phyloP scores from a whole-genome alignment of 163 green algal genomes.

The Volvox carteri region DNA sequence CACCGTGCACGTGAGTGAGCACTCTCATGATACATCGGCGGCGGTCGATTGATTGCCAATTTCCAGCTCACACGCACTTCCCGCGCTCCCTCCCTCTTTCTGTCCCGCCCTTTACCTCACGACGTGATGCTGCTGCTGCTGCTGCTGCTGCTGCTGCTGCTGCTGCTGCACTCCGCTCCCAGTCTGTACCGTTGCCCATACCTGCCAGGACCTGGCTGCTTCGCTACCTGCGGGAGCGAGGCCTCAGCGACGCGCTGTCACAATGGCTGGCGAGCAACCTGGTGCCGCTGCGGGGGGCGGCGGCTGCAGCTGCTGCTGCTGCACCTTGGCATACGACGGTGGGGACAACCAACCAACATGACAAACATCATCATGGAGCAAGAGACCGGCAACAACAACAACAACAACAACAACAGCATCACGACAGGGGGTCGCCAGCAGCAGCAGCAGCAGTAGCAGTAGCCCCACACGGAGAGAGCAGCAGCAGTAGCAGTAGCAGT shows the following conservation, averaged over 20 bases:
- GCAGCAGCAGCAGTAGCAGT: background rate
- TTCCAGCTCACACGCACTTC: no score
- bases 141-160: background rate
- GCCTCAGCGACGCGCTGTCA: slow-evolving; percentile 49
- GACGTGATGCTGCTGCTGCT: background rate
- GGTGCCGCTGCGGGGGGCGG: background rate
- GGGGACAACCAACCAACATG: no score
- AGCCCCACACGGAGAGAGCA: background rate
- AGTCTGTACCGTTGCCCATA: slow-evolving; percentile 67
- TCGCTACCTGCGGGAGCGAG: slow-evolving; percentile 46
- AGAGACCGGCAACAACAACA: slow-evolving; percentile 24
- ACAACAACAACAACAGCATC: background rate
- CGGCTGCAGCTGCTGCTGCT: background rate
- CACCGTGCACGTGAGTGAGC: slow-evolving; percentile 44
- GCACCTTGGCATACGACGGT: no score
- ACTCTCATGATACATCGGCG: no score
- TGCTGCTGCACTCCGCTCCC: background rate
- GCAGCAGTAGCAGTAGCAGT: slow-evolving; percentile 9
- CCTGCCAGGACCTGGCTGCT: slow-evolving; percentile 70
- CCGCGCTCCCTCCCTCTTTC: no score
- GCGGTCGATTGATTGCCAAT: no score
- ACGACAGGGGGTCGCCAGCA: background rate
- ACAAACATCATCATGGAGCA: no score
- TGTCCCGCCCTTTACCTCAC: no score
- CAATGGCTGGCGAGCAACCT: slow-evolving; percentile 85